phyloP scores from a whole-genome alignment of 2,329 filamentous ascomycete species.

The Calonectria multiphialidica region DNA sequence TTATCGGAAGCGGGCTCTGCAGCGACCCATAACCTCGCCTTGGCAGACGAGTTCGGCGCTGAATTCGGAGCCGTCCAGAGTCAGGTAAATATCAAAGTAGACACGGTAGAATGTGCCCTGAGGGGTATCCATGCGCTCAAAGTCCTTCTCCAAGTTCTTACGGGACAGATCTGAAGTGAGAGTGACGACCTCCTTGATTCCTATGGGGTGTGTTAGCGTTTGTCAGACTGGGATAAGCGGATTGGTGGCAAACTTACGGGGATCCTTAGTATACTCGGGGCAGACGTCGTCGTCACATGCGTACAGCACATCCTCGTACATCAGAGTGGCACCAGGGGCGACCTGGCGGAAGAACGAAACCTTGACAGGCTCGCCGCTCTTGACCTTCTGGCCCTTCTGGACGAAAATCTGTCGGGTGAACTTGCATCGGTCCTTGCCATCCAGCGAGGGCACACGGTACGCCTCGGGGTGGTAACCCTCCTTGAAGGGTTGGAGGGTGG shows the following conservation, averaged over 20 bases:
- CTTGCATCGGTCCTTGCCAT: slow-evolving; percentile 98
- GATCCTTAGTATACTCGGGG: slow-evolving; percentile 99
- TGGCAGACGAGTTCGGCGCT: slow-evolving; percentile 99
- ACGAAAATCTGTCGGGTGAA: slow-evolving; percentile 99
- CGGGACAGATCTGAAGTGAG: slow-evolving; percentile 96
- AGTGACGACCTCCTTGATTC: slow-evolving; percentile 99
- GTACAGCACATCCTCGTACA: slow-evolving; percentile 99
- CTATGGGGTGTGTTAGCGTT: slow-evolving; percentile 61
- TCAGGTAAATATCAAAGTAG: slow-evolving; percentile 87
- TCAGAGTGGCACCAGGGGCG: slow-evolving; percentile 94
- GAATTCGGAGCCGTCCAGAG: slow-evolving; percentile 96
- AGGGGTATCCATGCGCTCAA: slow-evolving; percentile 98
- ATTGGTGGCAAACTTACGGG: slow-evolving; percentile 77
- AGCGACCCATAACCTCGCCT: slow-evolving; percentile 98
- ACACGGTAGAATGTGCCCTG: slow-evolving; percentile 95
- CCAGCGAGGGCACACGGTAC: slow-evolving; percentile 95
- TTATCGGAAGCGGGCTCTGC: slow-evolving; percentile 87
- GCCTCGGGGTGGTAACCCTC: slow-evolving; percentile 98
- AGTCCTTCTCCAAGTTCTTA: slow-evolving; percentile 99
- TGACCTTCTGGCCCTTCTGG: slow-evolving; percentile 97
- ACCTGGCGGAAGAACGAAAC: slow-evolving; percentile 99
- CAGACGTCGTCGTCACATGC: slow-evolving; percentile 98
- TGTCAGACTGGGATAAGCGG: no score
- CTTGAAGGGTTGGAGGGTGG: slow-evolving; percentile 97
- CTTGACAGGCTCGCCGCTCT: slow-evolving; percentile 99